Conservation (phyloP, 2,329 filamentous ascomycete species). For the Cytospora mali region DNA sequence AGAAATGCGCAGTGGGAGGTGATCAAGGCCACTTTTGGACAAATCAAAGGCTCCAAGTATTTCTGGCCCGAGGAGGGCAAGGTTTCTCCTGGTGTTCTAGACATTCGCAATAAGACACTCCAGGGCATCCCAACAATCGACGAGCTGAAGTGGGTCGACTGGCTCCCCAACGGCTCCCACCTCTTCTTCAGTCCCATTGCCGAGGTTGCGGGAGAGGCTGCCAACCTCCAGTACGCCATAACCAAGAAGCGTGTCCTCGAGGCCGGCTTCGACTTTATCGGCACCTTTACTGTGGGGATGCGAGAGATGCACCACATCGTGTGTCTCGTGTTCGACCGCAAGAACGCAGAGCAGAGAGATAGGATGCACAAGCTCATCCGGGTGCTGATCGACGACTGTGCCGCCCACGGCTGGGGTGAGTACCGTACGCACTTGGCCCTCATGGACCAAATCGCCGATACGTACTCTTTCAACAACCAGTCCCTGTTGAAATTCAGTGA, state of each 20-base stretch:
- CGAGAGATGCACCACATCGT: slow-evolving; percentile 51
- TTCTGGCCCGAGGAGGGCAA: slow-evolving; percentile 40
- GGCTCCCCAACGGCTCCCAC: slow-evolving; percentile 43
- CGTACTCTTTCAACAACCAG: slow-evolving; percentile 43
- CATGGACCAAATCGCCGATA: slow-evolving; percentile 44
- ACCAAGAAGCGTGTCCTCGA: slow-evolving; percentile 33
- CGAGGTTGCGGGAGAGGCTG: slow-evolving; percentile 40
- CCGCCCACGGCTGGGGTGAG: slow-evolving; percentile 42
- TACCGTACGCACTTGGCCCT: slow-evolving; percentile 45
- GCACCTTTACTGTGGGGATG: slow-evolving; percentile 37
- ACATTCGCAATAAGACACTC: slow-evolving; percentile 28
- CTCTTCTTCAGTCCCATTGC: slow-evolving; percentile 43
- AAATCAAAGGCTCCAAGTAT: slow-evolving; percentile 39
- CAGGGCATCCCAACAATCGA: slow-evolving; percentile 42
- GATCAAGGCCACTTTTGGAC: slow-evolving; percentile 40
- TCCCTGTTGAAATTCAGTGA: slow-evolving; percentile 42
- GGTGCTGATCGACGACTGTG: slow-evolving; percentile 39
- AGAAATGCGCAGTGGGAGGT: slow-evolving; percentile 35
- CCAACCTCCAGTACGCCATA: slow-evolving; percentile 38
- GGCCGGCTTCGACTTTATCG: slow-evolving; percentile 38
- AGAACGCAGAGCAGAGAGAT: slow-evolving; percentile 37
- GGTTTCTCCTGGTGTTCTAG: slow-evolving; percentile 23
- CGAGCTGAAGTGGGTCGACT: slow-evolving; percentile 43
- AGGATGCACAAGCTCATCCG: slow-evolving; percentile 38
- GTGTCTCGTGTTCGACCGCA: slow-evolving; percentile 47